Evolutionary conservation across 257 asterid species (phyloP), one percentile per base, ranked within the genome.

Genomic region (Ehretia macrophylla): DNA sequence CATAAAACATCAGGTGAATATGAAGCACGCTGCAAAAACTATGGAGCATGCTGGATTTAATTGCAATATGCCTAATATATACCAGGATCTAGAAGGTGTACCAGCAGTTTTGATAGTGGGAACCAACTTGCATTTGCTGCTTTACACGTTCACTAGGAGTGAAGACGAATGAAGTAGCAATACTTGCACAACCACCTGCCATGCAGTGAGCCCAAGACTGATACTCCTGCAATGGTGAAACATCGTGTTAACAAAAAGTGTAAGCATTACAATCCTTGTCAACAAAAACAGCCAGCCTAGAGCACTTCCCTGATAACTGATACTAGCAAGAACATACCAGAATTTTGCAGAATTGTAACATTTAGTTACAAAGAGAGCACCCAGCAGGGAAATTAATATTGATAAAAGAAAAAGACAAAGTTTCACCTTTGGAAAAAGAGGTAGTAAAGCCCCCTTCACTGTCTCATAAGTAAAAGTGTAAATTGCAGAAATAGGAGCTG

Each of bases 111-210:
- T 77, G 83, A 68, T 92, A 86, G 74, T 84, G 94, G 0, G 87
- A 81, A 44, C 88, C 79, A 67, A 92, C 88, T 88, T 92, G 99
- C 97, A 92, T 86, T 83, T 92, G 99, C 80, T 92, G 99, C 74
- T 92, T 92, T 68, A 92, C 76, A 44, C 83, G 81, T 72, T 92
- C 99, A 44, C 99, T 92, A 45, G 99, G 99, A 58, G 99, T 92
- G 75, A 84, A 92, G 75, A 92, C 73, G 73, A 92, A 84, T 65
- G 97, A 92, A 11, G 99, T 92, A 53, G 99, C 96, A 73, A 92
- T 54, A 73, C 99, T 92, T 60, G 96, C 96, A 71, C 81, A 79
- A 35, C 96, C 99, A 55, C 99, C 99, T 50, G 95, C 95, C 57
- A 78, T 65, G 81, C 97, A 92, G 77, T 86, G 96, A 63, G 84